Base-by-base conservation (phyloP, 192 early-diverging fungal genomes). In the Backusella westeae region DNA sequence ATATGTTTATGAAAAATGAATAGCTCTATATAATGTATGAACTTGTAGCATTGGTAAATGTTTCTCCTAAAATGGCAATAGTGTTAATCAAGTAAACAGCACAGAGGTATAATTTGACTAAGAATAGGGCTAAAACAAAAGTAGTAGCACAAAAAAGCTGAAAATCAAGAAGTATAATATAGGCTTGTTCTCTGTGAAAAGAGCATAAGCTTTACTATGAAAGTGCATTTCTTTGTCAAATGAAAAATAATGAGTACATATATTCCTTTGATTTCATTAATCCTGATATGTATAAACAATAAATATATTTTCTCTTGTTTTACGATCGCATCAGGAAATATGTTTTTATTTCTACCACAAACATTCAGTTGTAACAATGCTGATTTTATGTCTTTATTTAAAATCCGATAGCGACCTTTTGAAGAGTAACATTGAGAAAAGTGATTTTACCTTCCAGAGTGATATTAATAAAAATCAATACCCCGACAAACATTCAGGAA, bases 391-490 rank as follows among this genome's bases (percentile, higher is more conserved):
- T 12, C 26, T 59, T 59, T 59, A 63, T 63, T 63, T 4, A 63
- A 63, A 63, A 63, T 63, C 56, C 23, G 56, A 63, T 56, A 56
- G 21, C n/a, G n/a, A 9, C 53, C 8, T 63, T 53, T 53, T 21
- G 6, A 21, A n/a, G n/a, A 53, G 21, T 12, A 29, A 10, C 29
- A 5, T 53, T 53, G 53, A 59, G 12, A 59, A 59, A 63, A 63
- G 56, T 63, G 46, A 63, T 63, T 63, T 63, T 19, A 59, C 53
- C 56, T 63, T 63, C 56, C 10, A 63, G 56, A 63, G 23, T 17
- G 42, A 44, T 44, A 56, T 12, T 14, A 63, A 63, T 63, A 63
- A 63, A 59, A 59, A 59, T 59, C 56, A 59, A 59, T 59, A 59
- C 56, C 53, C 56, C 56, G 56, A 59, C 56, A 26, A 59, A 59